Percentiles rank a stretch among this genome's conserved stretches.
Conservation (phyloP, 495 filamentous ascomycete genomes). For the Hypoxylon lienhwacheense region DNA sequence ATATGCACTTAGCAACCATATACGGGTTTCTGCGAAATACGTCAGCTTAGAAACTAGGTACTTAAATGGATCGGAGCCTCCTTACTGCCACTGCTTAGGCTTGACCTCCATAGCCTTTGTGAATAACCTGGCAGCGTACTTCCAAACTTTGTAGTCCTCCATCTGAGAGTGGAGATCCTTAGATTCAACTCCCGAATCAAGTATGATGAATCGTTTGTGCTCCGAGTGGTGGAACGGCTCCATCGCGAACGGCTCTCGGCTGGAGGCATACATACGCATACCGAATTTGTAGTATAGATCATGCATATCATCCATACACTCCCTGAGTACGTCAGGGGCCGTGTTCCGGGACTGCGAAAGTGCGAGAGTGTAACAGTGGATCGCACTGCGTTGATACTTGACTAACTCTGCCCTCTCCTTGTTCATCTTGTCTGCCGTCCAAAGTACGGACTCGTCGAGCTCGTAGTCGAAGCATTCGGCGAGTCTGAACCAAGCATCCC, state of each 20-base stretch:
- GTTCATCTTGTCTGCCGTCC: conserved; percentile 96
- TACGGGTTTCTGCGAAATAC: conserved; percentile 65
- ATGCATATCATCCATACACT: conserved; percentile 67
- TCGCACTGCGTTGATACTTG: conserved; percentile 74
- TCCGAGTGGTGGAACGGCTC: conserved; percentile 74
- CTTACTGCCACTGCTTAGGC: conserved; percentile 83
- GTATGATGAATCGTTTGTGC: conserved; percentile 75
- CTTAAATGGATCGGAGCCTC: conserved; percentile 9
- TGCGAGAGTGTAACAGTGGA: conserved; percentile 93
- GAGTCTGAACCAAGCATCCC: conserved; percentile 96
- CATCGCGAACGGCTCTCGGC: conserved; percentile 91
- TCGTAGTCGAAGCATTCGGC: conserved; percentile 90
- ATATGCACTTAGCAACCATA: conserved; percentile 90
- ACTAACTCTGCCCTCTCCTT: conserved; percentile 75
- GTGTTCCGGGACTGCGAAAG: conserved; percentile 69
- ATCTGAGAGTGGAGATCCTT: conserved; percentile 72
- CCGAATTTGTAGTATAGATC: conserved; percentile 91
- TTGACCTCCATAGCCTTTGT: conserved; percentile 70
- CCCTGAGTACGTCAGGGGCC: conserved; percentile 60
- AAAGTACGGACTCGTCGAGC: conserved; percentile 87
- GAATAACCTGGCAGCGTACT: conserved; percentile 80
- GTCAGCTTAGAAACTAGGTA: not conserved
- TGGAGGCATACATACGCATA: conserved; percentile 84
- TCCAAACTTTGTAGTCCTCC: conserved; percentile 77
- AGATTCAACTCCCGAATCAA: conserved; percentile 64